These are phyloP conservation scores for Fragaria ananassa DNA, from an alignment of 306 rosid genomes.

Conservation along the genomic window DNA sequence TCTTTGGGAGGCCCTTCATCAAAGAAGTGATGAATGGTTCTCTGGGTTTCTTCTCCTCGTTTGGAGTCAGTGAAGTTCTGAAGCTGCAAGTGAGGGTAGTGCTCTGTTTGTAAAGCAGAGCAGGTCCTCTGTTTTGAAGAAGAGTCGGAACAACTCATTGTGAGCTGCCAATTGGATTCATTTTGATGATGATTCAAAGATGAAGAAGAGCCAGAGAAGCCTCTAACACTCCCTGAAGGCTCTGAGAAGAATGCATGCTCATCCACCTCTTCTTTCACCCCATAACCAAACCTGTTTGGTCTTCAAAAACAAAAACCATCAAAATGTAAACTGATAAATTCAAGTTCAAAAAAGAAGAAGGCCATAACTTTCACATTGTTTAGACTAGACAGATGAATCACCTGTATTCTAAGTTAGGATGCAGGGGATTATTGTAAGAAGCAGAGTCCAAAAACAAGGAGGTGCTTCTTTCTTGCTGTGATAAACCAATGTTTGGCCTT, in stretches of 20 bases:
- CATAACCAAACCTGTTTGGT: slow-evolving; percentile 55
- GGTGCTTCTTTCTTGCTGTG: slow-evolving; percentile 50
- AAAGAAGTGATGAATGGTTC: slow-evolving; percentile 82
- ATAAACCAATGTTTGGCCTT: slow-evolving; percentile 47
- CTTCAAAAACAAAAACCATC: slow-evolving; percentile 10
- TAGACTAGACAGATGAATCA: slow-evolving; percentile 19
- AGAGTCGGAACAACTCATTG: slow-evolving; percentile 67
- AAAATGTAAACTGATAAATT: neutral
- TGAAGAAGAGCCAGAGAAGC: slow-evolving; percentile 70
- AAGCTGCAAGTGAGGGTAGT: slow-evolving; percentile 62
- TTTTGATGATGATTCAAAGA: slow-evolving; percentile 38
- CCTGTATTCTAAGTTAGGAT: slow-evolving; percentile 61
- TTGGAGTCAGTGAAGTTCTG: slow-evolving; percentile 36
- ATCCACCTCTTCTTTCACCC: slow-evolving; percentile 69
- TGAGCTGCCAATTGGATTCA: slow-evolving; percentile 68
- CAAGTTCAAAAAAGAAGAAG: neutral
- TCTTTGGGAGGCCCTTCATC: slow-evolving; percentile 88
- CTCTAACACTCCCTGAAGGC: slow-evolving; percentile 69
- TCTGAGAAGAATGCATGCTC: slow-evolving; percentile 90
- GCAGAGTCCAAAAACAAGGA: slow-evolving; percentile 59
- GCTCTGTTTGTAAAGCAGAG: slow-evolving; percentile 54
- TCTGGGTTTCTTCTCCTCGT: slow-evolving; percentile 66
- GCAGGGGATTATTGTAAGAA: slow-evolving; percentile 35
- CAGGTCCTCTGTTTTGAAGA: slow-evolving; percentile 61
- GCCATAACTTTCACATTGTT: neutral